phyloP scores from a whole-genome alignment of 73 alveolate species.

The Paramecium caudatum region DNA sequence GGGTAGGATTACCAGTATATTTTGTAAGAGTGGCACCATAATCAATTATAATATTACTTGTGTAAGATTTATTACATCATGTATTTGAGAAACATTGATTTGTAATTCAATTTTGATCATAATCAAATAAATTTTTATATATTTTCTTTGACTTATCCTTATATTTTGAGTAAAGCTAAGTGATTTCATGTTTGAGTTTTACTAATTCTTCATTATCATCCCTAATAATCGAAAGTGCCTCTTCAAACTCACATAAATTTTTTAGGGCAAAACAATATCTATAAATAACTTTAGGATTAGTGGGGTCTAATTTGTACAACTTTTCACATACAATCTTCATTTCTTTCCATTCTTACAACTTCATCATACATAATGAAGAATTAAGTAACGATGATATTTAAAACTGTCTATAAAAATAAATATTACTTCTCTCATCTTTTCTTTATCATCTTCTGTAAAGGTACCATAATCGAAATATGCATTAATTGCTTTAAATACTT shows the following conservation, averaged over 20 bases:
- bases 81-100: conserved; percentile 65
- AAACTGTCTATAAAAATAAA: neutral
- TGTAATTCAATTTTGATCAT: neutral
- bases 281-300: conserved; percentile 2
- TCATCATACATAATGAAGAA: conserved; percentile 16
- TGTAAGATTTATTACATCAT: conserved; percentile 75
- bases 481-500: conserved; percentile 70
- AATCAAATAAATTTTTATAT: neutral
- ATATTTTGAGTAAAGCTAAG: neutral
- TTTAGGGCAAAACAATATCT: conserved; percentile 45
- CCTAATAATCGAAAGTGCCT: neutral
- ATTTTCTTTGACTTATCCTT: neutral
- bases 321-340: conserved; percentile 52
- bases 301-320: conserved; percentile 18
- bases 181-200: conserved; percentile 4
- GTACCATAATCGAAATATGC: conserved; percentile 76
- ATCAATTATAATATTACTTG: conserved; percentile 82
- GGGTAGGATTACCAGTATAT: conserved; percentile 90
- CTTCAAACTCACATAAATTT: conserved; percentile 51
- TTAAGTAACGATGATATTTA: conserved; percentile 23
- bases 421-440: conserved; percentile 53
- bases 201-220: conserved; percentile 32
- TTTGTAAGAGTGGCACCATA: conserved; percentile 86
- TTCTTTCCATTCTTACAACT: conserved; percentile 14
- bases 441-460: conserved; percentile 68